phyloP scores from a whole-genome alignment of 805 yeast species.

The Candida taoyuanica region DNA sequence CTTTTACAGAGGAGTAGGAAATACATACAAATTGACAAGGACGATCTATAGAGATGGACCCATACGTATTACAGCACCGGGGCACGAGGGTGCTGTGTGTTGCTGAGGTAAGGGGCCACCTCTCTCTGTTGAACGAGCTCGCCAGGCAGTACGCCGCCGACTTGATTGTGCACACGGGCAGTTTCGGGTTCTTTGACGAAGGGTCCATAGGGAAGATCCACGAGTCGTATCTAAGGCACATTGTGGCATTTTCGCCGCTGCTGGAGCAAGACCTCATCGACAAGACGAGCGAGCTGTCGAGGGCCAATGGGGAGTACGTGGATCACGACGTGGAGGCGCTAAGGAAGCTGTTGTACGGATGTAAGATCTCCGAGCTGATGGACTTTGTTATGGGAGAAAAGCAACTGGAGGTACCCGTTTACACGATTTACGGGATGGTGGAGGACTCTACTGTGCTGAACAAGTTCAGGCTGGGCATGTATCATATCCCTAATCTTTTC shows the following conservation, averaged over 20 bases:
- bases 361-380: constrained; percentile 47
- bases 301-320: constrained; percentile 38
- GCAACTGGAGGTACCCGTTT: constrained; percentile 54
- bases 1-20: no score
- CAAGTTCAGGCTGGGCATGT: constrained; percentile 51
- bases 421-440: constrained; percentile 71
- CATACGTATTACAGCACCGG: constrained; percentile 22
- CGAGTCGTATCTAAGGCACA: constrained; percentile 56
- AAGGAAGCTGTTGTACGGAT: constrained; percentile 32
- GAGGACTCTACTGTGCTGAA: constrained; percentile 69
- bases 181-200: constrained; percentile 69
- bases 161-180: constrained; percentile 66
- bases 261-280: constrained; percentile 45
- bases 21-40: no score
- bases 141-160: constrained; percentile 45
- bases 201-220: constrained; percentile 50
- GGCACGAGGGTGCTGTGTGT: constrained; percentile 41
- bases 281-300: constrained; percentile 48
- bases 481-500: constrained; percentile 50
- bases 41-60: constrained; percentile 13
- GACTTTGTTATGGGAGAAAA: constrained; percentile 41
- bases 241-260: constrained; percentile 62
- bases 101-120: constrained; percentile 54
- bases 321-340: constrained; percentile 32
- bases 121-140: constrained; percentile 44